Evolutionary conservation across 164 flowering plant species (phyloP).

Genomic region (Sextonia rubra): DNA sequence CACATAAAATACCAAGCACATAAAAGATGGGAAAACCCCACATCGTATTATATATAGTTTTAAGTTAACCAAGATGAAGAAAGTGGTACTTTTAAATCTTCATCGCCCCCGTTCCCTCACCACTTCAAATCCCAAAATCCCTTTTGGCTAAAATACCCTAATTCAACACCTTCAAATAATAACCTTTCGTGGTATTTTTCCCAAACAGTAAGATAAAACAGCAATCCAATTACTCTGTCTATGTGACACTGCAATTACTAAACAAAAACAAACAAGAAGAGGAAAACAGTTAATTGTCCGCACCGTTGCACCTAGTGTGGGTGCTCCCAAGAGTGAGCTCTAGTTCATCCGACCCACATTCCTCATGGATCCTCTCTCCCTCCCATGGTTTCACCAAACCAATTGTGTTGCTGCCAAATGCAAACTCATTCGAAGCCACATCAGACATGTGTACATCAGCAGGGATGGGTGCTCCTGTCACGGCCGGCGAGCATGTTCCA

Average conservation of each 20-base stretch:
- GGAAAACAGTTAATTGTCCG: background rate
- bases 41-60: too few species aligned
- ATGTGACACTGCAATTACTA: background rate
- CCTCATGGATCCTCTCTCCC: conserved; percentile 95
- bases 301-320: conserved; percentile 44
- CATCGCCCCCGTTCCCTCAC: too few species aligned
- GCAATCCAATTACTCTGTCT: background rate
- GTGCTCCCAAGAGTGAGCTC: conserved; percentile 92
- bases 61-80: too few species aligned
- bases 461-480: conserved; percentile 53
- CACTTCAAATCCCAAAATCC: too few species aligned
- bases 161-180: too few species aligned
- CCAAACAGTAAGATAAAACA: background rate
- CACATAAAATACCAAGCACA: too few species aligned
- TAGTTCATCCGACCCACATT: conserved; percentile 81
- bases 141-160: too few species aligned
- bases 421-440: conserved; percentile 78
- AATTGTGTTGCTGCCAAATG: conserved; percentile 59
- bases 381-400: conserved; percentile 94
- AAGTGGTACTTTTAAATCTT: too few species aligned
- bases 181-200: background rate
- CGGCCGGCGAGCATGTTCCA: conserved; percentile 90
- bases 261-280: background rate
- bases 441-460: conserved; percentile 85
- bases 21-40: too few species aligned